Evolutionary conservation across 768 basidiomycete genomes (phyloP), one percentile per base, ranked within the genome.

Genomic region (Leccinum sublutescens): DNA sequence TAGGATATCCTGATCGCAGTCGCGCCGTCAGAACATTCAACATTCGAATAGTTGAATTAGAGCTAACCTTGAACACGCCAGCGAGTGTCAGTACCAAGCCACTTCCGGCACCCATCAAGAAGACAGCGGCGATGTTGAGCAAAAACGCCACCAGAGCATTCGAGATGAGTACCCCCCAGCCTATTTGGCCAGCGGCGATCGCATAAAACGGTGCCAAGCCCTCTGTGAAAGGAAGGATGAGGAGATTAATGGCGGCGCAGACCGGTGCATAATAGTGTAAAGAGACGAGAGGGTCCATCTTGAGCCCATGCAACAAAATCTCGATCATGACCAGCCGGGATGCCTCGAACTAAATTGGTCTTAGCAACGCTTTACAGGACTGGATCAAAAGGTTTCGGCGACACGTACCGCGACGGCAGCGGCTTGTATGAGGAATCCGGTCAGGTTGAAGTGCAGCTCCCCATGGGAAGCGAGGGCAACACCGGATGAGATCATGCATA

Each of bases 211-310:
- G 96, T 8, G 82, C 89, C 12, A 91, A 75, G 2, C 96, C 94
- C 73, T 98, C 96, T 0, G 93, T 95, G 78, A 98, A 92, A 7
- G 95, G 94, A 19, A 98, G 75, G 62, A 96, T 79, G 55, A 84
- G 71, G 23, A 93, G 82, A 74, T 97, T 98, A 78, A 98, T 91
- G 60, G 79, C 72, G 0, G 96, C 94, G 73, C 96, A 98, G 54
- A 98, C 92, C 14, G 95, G 95, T 10, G 95, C 95, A 70, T 95
- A 97, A 78, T 96, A 98, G 78, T 98, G 92, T 54, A 98, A 75
- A 6, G 95, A 97, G 21, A 94, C 91, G 6, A 98, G 83, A 0
- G 96, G 96, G 69, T 97, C 94, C 95, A 98, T 98, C 77, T 97
- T 97, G 68, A 97, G 78, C 38, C 95, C 95, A 69, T 97, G 93